Evolutionary conservation across 179 eudicot species (phyloP).

Genomic region (Silene coronaria): DNA sequence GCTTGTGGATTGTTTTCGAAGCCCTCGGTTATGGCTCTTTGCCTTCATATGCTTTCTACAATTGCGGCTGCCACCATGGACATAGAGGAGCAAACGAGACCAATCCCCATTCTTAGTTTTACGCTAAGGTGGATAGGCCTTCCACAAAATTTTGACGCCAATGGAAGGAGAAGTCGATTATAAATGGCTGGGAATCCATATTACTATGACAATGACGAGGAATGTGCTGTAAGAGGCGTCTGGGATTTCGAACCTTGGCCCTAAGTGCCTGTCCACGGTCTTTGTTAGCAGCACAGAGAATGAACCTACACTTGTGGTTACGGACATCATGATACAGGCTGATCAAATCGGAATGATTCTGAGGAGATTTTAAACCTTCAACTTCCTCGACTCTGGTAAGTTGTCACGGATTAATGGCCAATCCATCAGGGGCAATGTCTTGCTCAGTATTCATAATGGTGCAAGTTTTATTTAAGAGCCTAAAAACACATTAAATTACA

Average conservation of each 20-base stretch:
- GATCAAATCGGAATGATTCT: constrained; percentile 75
- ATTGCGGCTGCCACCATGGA: constrained; percentile 51
- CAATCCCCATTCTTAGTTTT: constrained; percentile 65
- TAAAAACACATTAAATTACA: constrained; percentile 16
- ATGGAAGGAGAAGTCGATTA: constrained; percentile 53
- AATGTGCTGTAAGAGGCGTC: constrained; percentile 64
- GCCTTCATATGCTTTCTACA: constrained; percentile 54
- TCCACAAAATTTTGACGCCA: constrained; percentile 53
- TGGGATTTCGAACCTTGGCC: constrained; percentile 57
- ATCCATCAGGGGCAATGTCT: constrained; percentile 46
- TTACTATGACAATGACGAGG: constrained; percentile 36
- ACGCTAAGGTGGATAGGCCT: constrained; percentile 48
- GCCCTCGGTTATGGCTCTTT: constrained; percentile 45
- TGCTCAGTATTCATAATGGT: constrained; percentile 39
- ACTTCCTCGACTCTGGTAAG: constrained; percentile 69
- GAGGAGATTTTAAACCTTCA: constrained; percentile 60
- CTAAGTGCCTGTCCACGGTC: constrained; percentile 71
- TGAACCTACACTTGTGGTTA: constrained; percentile 36
- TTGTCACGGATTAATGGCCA: constrained; percentile 47
- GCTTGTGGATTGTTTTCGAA: constrained; percentile 29
- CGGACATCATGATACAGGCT: constrained; percentile 50
- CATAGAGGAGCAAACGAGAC: constrained; percentile 44
- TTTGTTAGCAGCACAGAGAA: constrained; percentile 54
- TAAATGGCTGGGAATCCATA: constrained; percentile 71
- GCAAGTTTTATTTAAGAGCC: constrained; percentile 86